Evolutionary conservation across 2,329 filamentous ascomycete species (phyloP), one percentile per base, ranked within the genome.

Genomic region (Lizonia empirigonia): DNA sequence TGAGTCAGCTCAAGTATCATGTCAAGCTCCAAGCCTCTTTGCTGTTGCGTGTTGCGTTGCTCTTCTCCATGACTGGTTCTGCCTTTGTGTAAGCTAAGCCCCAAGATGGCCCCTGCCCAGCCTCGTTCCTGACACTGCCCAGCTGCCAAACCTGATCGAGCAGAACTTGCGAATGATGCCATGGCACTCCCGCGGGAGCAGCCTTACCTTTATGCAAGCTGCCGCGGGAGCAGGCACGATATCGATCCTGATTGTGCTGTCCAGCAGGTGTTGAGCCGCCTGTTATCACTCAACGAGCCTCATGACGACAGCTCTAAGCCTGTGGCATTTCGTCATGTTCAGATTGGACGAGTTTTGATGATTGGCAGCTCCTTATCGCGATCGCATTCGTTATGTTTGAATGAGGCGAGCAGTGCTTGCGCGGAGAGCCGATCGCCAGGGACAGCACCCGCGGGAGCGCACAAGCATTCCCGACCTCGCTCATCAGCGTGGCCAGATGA

Each of bases 381-480:
- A 32, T 42, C 33, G 34, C 49, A 42, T 16, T 26, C 32, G 49
- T 52, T 26, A 23, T 38, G 36, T 27, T 13, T 40, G 19, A 46
- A 37, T 52, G 49, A 52, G 38, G 42, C 37, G 42, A 52, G 34
- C 37, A 33, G 37, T 34, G 37, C 49, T 52, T 38, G 37, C 37
- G 39, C 44, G 55, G 55, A 55, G 55, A 58, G 35, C 55, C 55
- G 55, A 49, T 37, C 50, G 13, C 9, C 50, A 56, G 45, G 37
- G 26, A 50, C 29, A 44, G 49, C 37, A 47, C 49, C 49, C 49
- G 49, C 49, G 49, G 50, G 38, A 53, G 35, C 24, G 46, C 46
- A 57, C 50, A 54, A 38, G 44, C 51, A 55, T 49, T 55, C 48
- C 50, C 44, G 23, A 38, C 42, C 41, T 46, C 44, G 44, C 32